Conservation (phyloP, 2,329 filamentous ascomycete species). For the Camillea tinctor region DNA sequence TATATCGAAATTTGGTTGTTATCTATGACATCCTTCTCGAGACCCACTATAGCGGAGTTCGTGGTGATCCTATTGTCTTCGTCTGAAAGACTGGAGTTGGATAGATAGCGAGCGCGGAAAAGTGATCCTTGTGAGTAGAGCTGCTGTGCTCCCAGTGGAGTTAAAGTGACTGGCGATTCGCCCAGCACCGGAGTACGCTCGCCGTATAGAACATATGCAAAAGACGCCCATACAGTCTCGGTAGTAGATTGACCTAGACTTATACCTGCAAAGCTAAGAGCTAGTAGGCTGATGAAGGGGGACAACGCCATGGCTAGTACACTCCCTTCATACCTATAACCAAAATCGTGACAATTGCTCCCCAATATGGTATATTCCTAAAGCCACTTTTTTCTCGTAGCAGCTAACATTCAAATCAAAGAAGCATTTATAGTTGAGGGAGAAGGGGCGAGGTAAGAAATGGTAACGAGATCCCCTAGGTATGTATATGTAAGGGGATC, state of each 20-base stretch:
- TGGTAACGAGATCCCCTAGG: background rate
- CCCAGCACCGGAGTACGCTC: conserved; percentile 48
- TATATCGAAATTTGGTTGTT: conserved; percentile 46
- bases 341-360: background rate
- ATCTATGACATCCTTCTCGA: conserved; percentile 46
- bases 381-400: background rate
- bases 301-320: background rate
- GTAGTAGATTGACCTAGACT: conserved; percentile 32
- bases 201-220: conserved; percentile 51
- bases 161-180: conserved; percentile 38
- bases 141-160: conserved; percentile 54
- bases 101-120: conserved; percentile 51
- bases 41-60: conserved; percentile 40
- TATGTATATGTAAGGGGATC: background rate
- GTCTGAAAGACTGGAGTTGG: conserved; percentile 20
- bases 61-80: conserved; percentile 27
- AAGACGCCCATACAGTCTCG: conserved; percentile 48
- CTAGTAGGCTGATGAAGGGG: conserved; percentile 1
- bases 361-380: background rate
- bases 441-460: background rate
- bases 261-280: conserved; percentile 20
- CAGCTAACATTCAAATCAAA: background rate
- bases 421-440: background rate
- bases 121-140: conserved; percentile 47
- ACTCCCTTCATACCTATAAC: background rate